Percentiles rank a stretch among this genome's conserved stretches.
Conservation (phyloP, 1,284 basidiomycete genomes). For the Moesziomyces globuligerus region DNA sequence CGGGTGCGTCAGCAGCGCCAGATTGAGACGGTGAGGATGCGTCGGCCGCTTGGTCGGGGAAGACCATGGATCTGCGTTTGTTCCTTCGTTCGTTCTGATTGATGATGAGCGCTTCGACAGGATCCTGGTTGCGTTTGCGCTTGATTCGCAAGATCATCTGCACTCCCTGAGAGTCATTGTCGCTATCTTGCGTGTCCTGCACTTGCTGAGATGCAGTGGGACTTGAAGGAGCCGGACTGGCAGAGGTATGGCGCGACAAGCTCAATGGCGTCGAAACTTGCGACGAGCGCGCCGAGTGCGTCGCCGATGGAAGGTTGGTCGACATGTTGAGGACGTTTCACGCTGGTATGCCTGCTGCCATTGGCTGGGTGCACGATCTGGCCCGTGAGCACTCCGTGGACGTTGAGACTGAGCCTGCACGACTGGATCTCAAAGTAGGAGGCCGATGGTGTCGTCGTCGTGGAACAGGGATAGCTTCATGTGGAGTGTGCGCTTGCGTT, state of each 20-base stretch:
- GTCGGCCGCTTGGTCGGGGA: conserved; percentile 3
- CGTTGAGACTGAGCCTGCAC: too few relatives aligned
- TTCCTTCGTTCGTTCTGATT: conserved; percentile 36
- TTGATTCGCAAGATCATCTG: conserved; percentile 62
- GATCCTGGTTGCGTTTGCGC: conserved; percentile 58
- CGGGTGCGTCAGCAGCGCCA: neutral
- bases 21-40: conserved; percentile 1
- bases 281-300: conserved; percentile 15
- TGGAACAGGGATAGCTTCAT: too few relatives aligned
- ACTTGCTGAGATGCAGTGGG: conserved; percentile 17
- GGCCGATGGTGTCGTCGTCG: too few relatives aligned
- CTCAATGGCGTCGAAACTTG: conserved; percentile 14
- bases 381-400: too few relatives aligned
- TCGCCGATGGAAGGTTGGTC: conserved; percentile 3
- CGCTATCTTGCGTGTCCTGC: conserved; percentile 8
- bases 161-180: conserved; percentile 14
- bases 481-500: too few relatives aligned
- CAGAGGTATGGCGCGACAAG: conserved; percentile 7
- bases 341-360: too few relatives aligned
- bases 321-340: conserved; percentile 11
- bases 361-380: neutral
- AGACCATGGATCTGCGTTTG: conserved; percentile 33
- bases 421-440: too few relatives aligned
- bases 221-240: conserved; percentile 25
- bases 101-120: conserved; percentile 60